Conservation (phyloP, 768 basidiomycete genomes). For the Trichaptum fuscoviolaceum region DNA sequence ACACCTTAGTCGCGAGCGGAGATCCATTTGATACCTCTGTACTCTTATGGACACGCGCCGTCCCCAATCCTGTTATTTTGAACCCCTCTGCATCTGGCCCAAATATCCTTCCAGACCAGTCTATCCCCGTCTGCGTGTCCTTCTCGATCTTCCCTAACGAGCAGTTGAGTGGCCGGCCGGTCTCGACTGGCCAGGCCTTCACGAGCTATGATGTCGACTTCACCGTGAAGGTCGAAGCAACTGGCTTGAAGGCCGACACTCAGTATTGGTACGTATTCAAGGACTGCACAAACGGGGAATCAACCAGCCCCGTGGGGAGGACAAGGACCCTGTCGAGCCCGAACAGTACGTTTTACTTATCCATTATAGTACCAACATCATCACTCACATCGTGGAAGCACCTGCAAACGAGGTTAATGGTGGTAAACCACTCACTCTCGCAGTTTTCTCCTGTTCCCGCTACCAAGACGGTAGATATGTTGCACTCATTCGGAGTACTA, state of each 20-base stretch:
- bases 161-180: slow-evolving; percentile 27
- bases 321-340: slow-evolving; percentile 47
- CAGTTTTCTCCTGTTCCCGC: slow-evolving; percentile 55
- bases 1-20: slow-evolving; percentile 41
- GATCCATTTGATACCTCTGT: slow-evolving; percentile 51
- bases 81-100: slow-evolving; percentile 17
- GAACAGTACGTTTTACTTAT: slow-evolving; percentile 31
- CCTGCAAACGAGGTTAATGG: slow-evolving; percentile 43
- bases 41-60: slow-evolving; percentile 53
- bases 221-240: slow-evolving; percentile 56
- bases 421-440: slow-evolving; percentile 45
- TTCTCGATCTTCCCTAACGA: slow-evolving; percentile 39
- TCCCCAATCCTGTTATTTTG: slow-evolving; percentile 26
- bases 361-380: background rate
- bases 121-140: slow-evolving; percentile 45
- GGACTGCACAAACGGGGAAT: slow-evolving; percentile 43
- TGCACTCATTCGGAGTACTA: background rate
- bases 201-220: slow-evolving; percentile 54
- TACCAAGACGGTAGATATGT: slow-evolving; percentile 38
- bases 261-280: slow-evolving; percentile 51
- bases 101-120: slow-evolving; percentile 35
- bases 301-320: slow-evolving; percentile 41
- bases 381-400: slow-evolving; percentile 24
- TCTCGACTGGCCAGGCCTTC: slow-evolving; percentile 45
- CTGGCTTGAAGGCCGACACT: slow-evolving; percentile 42